Base-by-base conservation (phyloP, 306 rosid species). In the Potentilla sterilis region DNA sequence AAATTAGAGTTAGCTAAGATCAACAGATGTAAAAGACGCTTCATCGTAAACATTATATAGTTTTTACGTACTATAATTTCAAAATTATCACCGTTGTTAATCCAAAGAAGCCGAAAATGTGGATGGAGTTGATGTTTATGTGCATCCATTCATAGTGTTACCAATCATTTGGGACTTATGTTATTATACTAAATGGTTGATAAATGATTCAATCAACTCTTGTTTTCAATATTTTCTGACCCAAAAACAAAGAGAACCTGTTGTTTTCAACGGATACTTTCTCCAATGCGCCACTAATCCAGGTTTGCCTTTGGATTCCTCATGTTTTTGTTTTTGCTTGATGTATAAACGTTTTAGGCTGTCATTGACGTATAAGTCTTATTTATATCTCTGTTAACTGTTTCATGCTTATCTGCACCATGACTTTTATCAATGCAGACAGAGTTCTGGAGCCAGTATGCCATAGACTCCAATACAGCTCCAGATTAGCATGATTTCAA, bases 401-500 rank as follows among this genome's bases (percentile, higher is more conserved):
- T 5, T 22, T 59, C 48, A 42, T 82, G 78, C 72, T 59, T 51
- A 43, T 64, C 75, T 61, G 79, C 73, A 59, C 74, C 76, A 21
- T 69, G 65, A 49, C 75, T 77, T 28, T 59, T 73, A 6, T 59
- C 15, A 14, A 19, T 51, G 61, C 73, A 67, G 69, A 68, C 72
- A 41, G 46, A 28, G 32, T 58, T 49, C 32, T 58, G 49, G 35
- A 35, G 49, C 67, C 47, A 41, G 5, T 19, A 34, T 41, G 34
- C 66, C 51, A 34, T 43, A 61, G 67, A 61, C 69, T 70, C 77
- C 71, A 70, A 49, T 58, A 67, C 74, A 40, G 40, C 64, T 73
- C 49, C 79, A 62, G 74, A 82, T 73, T 74, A 82, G 54, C 82
- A 69, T 57, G 71, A 7, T 48, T 78, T 69, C 43, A 16, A 47